phyloP scores from a whole-genome alignment of 2,329 filamentous ascomycete species.

The Alternaria sp. region DNA sequence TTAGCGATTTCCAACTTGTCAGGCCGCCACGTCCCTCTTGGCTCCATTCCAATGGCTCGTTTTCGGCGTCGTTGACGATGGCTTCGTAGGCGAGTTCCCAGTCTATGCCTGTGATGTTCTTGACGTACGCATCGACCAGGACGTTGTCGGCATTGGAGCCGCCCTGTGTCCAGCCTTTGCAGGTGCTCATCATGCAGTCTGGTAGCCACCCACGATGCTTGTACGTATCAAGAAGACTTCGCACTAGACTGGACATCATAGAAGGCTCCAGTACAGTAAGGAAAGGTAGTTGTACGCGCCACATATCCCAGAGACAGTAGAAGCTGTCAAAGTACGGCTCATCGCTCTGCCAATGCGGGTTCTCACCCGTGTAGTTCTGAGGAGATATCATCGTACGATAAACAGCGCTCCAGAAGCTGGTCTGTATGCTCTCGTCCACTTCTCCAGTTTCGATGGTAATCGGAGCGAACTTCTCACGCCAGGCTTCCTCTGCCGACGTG shows the following conservation, averaged over 20 bases:
- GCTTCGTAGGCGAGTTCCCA: constrained; percentile 48
- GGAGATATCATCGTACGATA: constrained; percentile 55
- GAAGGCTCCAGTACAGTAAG: constrained; percentile 71
- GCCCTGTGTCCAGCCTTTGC: constrained; percentile 76
- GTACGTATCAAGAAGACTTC: constrained; percentile 75
- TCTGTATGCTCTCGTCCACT: constrained; percentile 47
- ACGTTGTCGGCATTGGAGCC: constrained; percentile 78
- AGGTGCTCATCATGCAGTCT: constrained; percentile 79
- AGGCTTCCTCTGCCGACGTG: constrained; percentile 48
- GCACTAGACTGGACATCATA: constrained; percentile 69
- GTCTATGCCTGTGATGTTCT: constrained; percentile 62
- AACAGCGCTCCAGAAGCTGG: constrained; percentile 53
- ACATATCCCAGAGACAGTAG: constrained; percentile 66
- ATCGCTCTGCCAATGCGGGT: constrained; percentile 52
- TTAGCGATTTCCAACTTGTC: constrained; percentile 43
- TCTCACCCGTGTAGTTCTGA: constrained; percentile 57
- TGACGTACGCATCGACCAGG: constrained; percentile 72
- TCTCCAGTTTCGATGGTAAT: constrained; percentile 47
- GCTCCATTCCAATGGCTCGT: constrained; percentile 49
- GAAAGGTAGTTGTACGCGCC: constrained; percentile 64
- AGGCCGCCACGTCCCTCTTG: constrained; percentile 47
- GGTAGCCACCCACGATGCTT: constrained; percentile 74
- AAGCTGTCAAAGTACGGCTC: constrained; percentile 59
- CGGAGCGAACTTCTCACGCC: constrained; percentile 49
- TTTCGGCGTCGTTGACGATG: constrained; percentile 48